Base-by-base conservation (phyloP, 306 rosid genomes). In the Alnus glutinosa region DNA sequence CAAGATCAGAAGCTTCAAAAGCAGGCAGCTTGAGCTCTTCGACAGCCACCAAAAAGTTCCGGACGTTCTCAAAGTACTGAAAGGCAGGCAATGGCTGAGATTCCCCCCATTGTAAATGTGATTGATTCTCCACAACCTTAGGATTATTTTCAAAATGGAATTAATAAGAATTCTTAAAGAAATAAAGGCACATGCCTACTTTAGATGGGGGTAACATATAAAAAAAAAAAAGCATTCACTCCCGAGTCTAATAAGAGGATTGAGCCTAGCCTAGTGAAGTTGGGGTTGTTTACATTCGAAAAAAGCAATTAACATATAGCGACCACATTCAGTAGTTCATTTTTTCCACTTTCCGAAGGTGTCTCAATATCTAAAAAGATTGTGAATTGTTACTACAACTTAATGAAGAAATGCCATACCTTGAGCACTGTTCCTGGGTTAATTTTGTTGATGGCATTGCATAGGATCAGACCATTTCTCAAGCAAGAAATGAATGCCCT, bases 1-100 rank as follows among this genome's bases (percentile, higher is more conserved):
- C 98, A 13, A 95, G 89, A 84, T 91, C 98, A 81, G 95, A 95
- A 76, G 98, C 97, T 80, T 95, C 97, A 82, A 95, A 95, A 70
- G 97, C 91, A 52, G 97, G 94, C 44, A 95, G 80, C 88, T 89
- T 91, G 73, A 95, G 84, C 77, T 91, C 89, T 75, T 86, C 89
- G 0, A 85, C 88, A 12, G 96, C 97, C 39, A 84, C 90, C 58
- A 95, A 83, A 86, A 95, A 95, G 73, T 95, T 95, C 16, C 98
- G 87, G 13, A 94, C 93, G 81, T 95, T 95, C 83, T 92, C 98
- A 61, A 95, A 95, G 82, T 95, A 93, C 84, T 95, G 98, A 83
- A 90, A 95, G 30, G 98, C 98, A 18, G 98, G 97, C 80, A 95
- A 79, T 51, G 98, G 89, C 78, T 92, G 98, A 14, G 81, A 88